Conservation (phyloP, 768 basidiomycete species). For the Candolleomyces eurysporus region DNA sequence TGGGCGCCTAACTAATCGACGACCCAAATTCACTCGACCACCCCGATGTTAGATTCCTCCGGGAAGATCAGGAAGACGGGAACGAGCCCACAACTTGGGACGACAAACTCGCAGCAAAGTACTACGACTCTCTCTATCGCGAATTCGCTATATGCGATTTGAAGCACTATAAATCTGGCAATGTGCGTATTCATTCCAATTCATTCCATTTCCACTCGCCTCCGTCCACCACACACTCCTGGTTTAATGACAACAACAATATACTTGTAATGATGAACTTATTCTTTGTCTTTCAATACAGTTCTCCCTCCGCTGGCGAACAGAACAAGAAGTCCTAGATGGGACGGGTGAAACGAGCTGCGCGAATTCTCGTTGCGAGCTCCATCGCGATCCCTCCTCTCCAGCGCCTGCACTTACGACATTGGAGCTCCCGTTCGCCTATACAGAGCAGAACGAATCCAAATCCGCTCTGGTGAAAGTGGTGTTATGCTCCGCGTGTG, state of each 20-base stretch:
- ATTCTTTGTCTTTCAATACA: slow-evolving; percentile 22
- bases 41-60: slow-evolving; percentile 59
- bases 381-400: slow-evolving; percentile 42
- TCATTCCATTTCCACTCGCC: slow-evolving; percentile 1
- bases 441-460: slow-evolving; percentile 70
- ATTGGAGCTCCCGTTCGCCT: slow-evolving; percentile 88
- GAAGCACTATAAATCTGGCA: slow-evolving; percentile 93
- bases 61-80: slow-evolving; percentile 69
- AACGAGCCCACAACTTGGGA: slow-evolving; percentile 60
- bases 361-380: slow-evolving; percentile 81
- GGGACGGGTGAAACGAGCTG: slow-evolving; percentile 87
- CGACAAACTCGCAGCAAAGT: slow-evolving; percentile 83
- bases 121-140: slow-evolving; percentile 84
- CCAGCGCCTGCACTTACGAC: slow-evolving; percentile 51
- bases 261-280: no score
- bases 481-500: slow-evolving; percentile 76
- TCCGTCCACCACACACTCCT: neutral
- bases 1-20: neutral
- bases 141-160: slow-evolving; percentile 92
- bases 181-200: slow-evolving; percentile 45
- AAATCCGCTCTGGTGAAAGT: slow-evolving; percentile 90
- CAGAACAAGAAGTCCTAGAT: slow-evolving; percentile 84
- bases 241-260: no score
- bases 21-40: neutral
- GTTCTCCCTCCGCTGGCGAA: slow-evolving; percentile 93